phyloP scores from a whole-genome alignment of 2,329 filamentous ascomycete species.

The Beauveria varroae region DNA sequence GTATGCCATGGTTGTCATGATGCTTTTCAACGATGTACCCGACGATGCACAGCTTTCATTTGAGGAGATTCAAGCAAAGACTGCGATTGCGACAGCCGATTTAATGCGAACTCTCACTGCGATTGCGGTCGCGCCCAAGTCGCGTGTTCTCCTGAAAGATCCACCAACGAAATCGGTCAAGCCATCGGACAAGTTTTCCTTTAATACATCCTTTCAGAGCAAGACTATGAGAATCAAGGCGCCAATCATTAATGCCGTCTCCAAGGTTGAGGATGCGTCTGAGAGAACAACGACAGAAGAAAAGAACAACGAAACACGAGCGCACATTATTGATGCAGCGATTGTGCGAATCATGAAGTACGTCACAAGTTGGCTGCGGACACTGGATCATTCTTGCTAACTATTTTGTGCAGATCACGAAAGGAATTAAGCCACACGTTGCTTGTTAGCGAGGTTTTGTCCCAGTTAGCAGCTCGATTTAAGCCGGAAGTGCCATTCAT shows the following conservation, averaged over 20 bases:
- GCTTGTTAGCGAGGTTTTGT: constrained; percentile 63
- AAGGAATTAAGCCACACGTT: constrained; percentile 64
- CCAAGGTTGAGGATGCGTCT: constrained; percentile 72
- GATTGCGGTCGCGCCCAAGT: constrained; percentile 76
- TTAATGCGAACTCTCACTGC: constrained; percentile 73
- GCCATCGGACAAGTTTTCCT: constrained; percentile 67
- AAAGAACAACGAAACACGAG: constrained; percentile 65
- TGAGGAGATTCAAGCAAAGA: constrained; percentile 76
- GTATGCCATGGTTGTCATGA: constrained; percentile 80
- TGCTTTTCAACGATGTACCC: constrained; percentile 77
- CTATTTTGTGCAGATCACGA: constrained; percentile 49
- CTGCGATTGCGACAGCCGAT: constrained; percentile 68
- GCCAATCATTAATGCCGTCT: constrained; percentile 70
- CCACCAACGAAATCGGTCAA: constrained; percentile 73
- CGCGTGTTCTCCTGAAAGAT: constrained; percentile 70
- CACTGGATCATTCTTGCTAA: constrained; percentile 20
- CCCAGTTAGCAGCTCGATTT: constrained; percentile 62
- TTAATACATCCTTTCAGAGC: constrained; percentile 75
- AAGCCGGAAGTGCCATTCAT: constrained; percentile 70
- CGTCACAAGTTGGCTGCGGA: constrained; percentile 25
- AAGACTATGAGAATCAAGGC: constrained; percentile 85
- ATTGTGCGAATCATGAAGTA: constrained; percentile 84
- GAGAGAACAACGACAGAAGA: constrained; percentile 65
- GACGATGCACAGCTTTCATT: constrained; percentile 45
- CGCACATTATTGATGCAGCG: constrained; percentile 66